Evolutionary conservation across 495 filamentous ascomycete genomes (phyloP), one percentile per base, ranked within the genome.

Genomic region (Neurospora pannonica): DNA sequence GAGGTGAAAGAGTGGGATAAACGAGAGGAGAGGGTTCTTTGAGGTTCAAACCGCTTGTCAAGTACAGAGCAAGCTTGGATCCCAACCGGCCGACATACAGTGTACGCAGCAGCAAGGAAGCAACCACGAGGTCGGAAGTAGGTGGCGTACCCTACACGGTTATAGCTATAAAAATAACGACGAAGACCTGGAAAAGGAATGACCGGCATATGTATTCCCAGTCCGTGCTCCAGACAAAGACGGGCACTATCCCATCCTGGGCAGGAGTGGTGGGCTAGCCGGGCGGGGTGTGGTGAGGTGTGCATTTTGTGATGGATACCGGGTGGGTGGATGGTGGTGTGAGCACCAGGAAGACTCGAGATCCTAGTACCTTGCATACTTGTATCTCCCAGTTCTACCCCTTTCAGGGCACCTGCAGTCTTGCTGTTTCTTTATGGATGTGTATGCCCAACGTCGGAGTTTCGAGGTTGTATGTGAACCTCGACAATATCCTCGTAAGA

Each of bases 131-230:
- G 71, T 70, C 28, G 31, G 67, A 71, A 70, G 73, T 40, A 74
- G 74, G 71, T 76, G 74, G 72, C 74, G 71, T 73, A 54, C 72
- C 77, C 72, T 73, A 39, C 67, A 72, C 69, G 67, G 71, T 60
- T 74, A 67, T 67, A 38, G 42, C 34, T 46, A 60, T 72, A 72
- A 73, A 74, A 72, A 77, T 38, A 74, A 17, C 40, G 69, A 54
- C 54, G 73, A 71, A 39, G 62, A 42, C 24, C 11, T 38, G 40
- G 62, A 75, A 72, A 37, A 72, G 77, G 75, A 76, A 24, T 28
- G 67, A 48, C 75, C 75, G 79, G 76, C 76, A 80, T 71, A 76
- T 78, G 76, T 79, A 80, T 73, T 60, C 37, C 43, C 73, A 71
- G 72, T 74, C 54, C 28, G 76, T 74, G 77, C 72, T 76, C 74